Conservation (phyloP, 257 asterid species). For the Fraxinus pennsylvanica region DNA sequence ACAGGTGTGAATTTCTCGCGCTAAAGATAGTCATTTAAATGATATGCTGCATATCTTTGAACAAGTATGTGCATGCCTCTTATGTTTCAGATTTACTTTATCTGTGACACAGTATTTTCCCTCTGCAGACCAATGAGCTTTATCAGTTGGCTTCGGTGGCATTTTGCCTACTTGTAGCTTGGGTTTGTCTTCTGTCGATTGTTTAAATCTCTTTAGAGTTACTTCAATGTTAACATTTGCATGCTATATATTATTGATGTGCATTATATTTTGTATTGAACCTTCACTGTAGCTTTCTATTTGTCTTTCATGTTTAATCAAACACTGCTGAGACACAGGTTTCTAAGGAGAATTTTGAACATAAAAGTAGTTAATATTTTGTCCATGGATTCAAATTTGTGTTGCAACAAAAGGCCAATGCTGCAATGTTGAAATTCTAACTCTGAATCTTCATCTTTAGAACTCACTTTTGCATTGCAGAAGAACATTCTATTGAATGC, state of each 20-base stretch:
- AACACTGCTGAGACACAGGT: background rate
- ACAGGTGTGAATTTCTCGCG: slow-evolving; percentile 54
- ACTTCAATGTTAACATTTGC: background rate
- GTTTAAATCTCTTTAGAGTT: slow-evolving; percentile 5
- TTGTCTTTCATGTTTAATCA: background rate
- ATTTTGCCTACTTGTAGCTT: slow-evolving; percentile 95
- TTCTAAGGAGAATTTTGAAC: background rate
- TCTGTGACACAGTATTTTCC: slow-evolving; percentile 19
- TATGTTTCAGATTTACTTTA: slow-evolving; percentile 23
- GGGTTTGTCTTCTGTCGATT: slow-evolving; percentile 65
- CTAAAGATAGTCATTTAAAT: slow-evolving; percentile 7
- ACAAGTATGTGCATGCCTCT: slow-evolving; percentile 19
- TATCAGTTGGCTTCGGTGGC: slow-evolving; percentile 97
- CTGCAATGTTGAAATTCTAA: background rate
- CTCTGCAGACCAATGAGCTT: slow-evolving; percentile 91
- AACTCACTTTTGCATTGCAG: background rate
- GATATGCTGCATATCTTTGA: slow-evolving; percentile 8
- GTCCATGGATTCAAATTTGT: background rate
- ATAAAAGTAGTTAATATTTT: background rate
- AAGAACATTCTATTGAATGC: background rate
- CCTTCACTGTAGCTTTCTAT: slow-evolving; percentile 3
- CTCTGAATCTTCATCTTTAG: background rate
- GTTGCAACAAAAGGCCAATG: background rate
- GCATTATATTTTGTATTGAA: slow-evolving; percentile 2
- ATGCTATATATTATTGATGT: background rate